Evolutionary conservation across 345 rosid genomes (phyloP).

Genomic region (Adansonia digitata): DNA sequence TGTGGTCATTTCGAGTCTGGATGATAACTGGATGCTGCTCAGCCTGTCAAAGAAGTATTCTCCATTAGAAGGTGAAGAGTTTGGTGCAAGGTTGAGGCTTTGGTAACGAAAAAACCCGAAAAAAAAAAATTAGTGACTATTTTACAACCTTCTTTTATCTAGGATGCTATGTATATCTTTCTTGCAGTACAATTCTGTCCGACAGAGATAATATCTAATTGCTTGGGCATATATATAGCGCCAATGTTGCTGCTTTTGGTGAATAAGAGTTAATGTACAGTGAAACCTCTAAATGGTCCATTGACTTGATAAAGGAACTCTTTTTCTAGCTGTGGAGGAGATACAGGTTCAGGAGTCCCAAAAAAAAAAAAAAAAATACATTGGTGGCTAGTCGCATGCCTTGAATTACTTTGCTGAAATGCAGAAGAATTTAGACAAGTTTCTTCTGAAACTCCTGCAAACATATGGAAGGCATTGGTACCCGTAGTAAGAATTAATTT

Average conservation of each 20-base stretch:
- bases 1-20: not conserved
- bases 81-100: not conserved
- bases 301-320: not conserved
- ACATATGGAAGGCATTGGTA: conserved; percentile 1
- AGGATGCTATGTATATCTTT: not conserved
- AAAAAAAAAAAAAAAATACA: too few relatives aligned
- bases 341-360: not conserved
- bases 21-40: not conserved
- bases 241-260: not conserved
- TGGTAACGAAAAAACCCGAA: not conserved
- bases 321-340: not conserved
- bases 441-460: not conserved
- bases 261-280: not conserved
- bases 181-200: not conserved
- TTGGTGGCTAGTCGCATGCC: not conserved
- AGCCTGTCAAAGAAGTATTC: not conserved
- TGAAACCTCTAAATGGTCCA: not conserved
- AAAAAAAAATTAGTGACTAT: not conserved
- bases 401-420: not conserved
- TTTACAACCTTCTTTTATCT: not conserved
- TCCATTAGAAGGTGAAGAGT: not conserved
- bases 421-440: not conserved
- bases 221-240: not conserved
- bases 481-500: not conserved
- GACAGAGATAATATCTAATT: not conserved